phyloP scores from a whole-genome alignment of 2,329 filamentous ascomycete genomes.

The Leptographium radiaticola region DNA sequence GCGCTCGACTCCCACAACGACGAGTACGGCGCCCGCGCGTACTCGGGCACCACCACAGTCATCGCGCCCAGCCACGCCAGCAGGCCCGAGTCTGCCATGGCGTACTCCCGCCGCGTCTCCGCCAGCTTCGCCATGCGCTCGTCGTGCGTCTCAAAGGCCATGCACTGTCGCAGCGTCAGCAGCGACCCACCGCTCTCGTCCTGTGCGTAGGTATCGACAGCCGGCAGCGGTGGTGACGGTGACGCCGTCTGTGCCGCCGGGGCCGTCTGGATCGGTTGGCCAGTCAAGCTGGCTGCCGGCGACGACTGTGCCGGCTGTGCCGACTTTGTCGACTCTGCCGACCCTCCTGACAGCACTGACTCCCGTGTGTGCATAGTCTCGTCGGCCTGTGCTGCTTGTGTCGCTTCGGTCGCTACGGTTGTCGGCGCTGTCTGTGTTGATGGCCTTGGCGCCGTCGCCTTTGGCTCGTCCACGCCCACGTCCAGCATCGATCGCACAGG shows the following conservation, averaged over 20 bases:
- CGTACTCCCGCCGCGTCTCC: slow-evolving; percentile 57
- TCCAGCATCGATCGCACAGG: slow-evolving; percentile 11
- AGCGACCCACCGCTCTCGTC: slow-evolving; percentile 15
- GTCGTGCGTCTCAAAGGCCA: slow-evolving; percentile 48
- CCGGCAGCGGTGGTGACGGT: background rate
- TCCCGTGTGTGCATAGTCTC: background rate
- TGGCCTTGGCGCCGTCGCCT: background rate
- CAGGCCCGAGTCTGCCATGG: slow-evolving; percentile 63
- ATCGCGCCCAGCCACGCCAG: slow-evolving; percentile 39
- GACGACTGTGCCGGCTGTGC: no score
- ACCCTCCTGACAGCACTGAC: background rate
- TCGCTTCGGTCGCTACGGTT: background rate
- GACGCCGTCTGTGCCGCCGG: background rate
- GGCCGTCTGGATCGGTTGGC: background rate
- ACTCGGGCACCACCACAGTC: slow-evolving; percentile 31
- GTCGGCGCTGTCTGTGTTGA: background rate
- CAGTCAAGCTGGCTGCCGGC: no score
- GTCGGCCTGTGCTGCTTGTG: background rate
- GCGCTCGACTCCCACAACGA: slow-evolving; percentile 12
- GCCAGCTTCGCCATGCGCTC: slow-evolving; percentile 66
- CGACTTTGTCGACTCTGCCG: background rate
- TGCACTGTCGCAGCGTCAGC: slow-evolving; percentile 46
- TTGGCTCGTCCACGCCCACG: slow-evolving; percentile 2
- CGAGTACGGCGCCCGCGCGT: slow-evolving; percentile 22
- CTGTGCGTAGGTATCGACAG: background rate